Base-by-base conservation (phyloP, 495 filamentous ascomycete species). In the Penicillium desertorum region DNA sequence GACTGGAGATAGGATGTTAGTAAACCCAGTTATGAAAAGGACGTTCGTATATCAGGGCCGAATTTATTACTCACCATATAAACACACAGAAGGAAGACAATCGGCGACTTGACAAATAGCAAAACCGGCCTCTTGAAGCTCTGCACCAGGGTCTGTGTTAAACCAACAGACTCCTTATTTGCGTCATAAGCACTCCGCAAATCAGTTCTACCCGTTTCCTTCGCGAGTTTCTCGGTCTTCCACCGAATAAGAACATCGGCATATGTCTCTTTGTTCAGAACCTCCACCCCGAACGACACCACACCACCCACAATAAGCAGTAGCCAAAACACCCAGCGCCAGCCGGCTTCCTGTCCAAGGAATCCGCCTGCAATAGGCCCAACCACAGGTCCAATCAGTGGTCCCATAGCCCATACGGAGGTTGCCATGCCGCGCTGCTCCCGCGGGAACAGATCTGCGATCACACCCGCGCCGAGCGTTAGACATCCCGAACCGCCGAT, bases 251-350 rank as follows among this genome's bases (percentile, higher is more conserved):
- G 63, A 14, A 83, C 71, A 10, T 65, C 62, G 2, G 75, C 75
- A 65, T 86, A 83, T 0, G 83, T 83, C 59, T 88, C 85, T 1
- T 74, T 79, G 39, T 70, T 65, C 27, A 69, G 44, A 20, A 71
- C 19, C 19, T 63, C 56, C 6, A 67, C 78, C 1, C 74, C 53
- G 2, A 67, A 53, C 0, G 76, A 72, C 17, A 81, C 59, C 14
- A 71, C 16, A 3, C 76, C 74, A n/a, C 70, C 69, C 1, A 70
- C 65, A 52, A 81, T 81, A 37, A 81, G 64, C n/a, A 84, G 67
- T 27, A 83, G 70, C 82, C 82, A 85, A 48, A 78, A 66, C 3
- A 81, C 73, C 78, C 79, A 85, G 43, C 81, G 67, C 82, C 79
- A 85, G 17, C 80, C 80, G 6, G 72, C 71, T 4, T 71, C 63